A percentile compares a stretch with the other conserved stretches of the same genome.
Conservation (phyloP, 2,329 filamentous ascomycete species). For the Cladosporium phlei region DNA sequence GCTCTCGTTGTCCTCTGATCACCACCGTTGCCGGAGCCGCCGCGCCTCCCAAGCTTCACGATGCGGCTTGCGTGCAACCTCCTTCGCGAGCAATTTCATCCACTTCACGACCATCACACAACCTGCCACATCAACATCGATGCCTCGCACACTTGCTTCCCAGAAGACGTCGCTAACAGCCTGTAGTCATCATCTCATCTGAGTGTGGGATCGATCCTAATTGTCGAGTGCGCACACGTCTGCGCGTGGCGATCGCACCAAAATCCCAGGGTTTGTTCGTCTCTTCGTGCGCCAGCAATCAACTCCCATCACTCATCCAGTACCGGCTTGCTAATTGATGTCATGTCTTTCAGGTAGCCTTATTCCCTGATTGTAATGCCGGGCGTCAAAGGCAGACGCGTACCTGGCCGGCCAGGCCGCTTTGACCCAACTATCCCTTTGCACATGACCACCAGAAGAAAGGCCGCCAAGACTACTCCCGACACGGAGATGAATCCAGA, state of each 20-base stretch:
- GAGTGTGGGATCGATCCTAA: conserved; percentile 1
- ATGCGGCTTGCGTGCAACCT: conserved; percentile 10
- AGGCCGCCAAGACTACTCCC: conserved; percentile 10
- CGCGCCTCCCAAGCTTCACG: conserved; percentile 12
- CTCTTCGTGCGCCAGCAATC: conserved; percentile 5
- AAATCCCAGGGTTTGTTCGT: conserved; percentile 11
- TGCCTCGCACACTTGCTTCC: neutral
- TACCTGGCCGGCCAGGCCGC: conserved; percentile 26
- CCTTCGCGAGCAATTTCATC: conserved; percentile 13
- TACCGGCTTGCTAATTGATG: neutral
- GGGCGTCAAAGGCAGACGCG: conserved; percentile 20
- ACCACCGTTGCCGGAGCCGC: conserved; percentile 7
- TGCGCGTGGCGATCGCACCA: conserved; percentile 11
- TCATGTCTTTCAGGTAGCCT: neutral
- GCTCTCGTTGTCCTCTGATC: conserved; percentile 1
- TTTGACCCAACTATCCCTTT: conserved; percentile 45
- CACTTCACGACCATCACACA: conserved; percentile 10
- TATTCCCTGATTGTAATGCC: conserved; percentile 12
- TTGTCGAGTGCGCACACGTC: conserved; percentile 8
- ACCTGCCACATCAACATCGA: conserved; percentile 1
- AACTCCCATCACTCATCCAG: conserved; percentile 6
- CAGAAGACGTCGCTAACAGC: conserved; percentile 6
- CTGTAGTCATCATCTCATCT: neutral
- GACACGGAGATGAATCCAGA: conserved; percentile 7
- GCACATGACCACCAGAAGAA: conserved; percentile 45